Evolutionary conservation across 2,329 filamentous ascomycete species (phyloP).

Genomic region (Verticillium albo-atrum): DNA sequence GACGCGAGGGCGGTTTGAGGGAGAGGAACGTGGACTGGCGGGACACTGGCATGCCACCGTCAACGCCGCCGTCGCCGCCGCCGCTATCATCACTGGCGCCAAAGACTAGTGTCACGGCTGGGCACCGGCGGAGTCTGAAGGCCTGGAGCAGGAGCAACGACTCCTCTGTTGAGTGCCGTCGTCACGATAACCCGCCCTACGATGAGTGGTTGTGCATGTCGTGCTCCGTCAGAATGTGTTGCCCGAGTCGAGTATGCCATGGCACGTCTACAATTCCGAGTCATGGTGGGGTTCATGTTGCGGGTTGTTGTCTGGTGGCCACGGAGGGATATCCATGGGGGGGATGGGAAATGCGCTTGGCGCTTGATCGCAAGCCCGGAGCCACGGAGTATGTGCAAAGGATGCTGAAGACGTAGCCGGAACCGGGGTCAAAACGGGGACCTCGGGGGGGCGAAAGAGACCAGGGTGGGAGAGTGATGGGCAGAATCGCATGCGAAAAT

Average conservation of each 20-base stretch:
- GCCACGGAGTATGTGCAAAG: neutral
- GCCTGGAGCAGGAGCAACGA: neutral
- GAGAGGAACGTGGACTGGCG: neutral
- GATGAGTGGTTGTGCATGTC: neutral
- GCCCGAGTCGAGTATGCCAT: neutral
- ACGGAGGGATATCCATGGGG: neutral
- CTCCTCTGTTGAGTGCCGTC: neutral
- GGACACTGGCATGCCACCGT: neutral
- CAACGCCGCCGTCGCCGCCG: neutral
- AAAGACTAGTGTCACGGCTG: neutral
- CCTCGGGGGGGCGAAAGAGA: neutral
- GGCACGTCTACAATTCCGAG: neutral
- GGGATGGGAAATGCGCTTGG: neutral
- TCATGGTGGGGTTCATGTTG: neutral
- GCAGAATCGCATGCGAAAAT: neutral
- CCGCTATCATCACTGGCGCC: neutral
- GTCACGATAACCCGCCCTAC: neutral
- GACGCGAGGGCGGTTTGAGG: neutral
- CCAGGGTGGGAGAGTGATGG: neutral
- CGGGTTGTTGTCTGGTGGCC: neutral
- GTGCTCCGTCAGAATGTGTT: neutral
- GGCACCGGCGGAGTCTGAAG: neutral
- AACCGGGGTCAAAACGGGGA: neutral
- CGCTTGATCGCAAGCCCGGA: neutral
- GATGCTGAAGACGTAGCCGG: neutral